These are phyloP conservation scores for Prunus mongolica DNA, from an alignment of 306 rosid genomes.

Conservation along the genomic window DNA sequence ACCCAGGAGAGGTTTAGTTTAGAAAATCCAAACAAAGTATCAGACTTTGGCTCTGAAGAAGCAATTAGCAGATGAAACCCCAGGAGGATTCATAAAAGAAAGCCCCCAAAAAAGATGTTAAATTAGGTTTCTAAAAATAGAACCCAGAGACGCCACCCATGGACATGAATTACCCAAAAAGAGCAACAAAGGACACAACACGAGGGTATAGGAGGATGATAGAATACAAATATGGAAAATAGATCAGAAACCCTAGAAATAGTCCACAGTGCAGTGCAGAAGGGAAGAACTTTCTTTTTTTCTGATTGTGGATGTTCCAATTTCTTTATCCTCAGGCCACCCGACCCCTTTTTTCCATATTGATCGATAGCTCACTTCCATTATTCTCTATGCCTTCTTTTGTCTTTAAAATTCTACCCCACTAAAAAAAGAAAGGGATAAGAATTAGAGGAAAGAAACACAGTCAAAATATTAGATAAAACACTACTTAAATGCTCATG, in stretches of 20 bases:
- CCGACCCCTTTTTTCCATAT: slow-evolving; percentile 20
- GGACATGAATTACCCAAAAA: neutral
- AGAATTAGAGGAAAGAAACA: neutral
- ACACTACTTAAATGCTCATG: neutral
- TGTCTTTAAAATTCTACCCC: slow-evolving; percentile 18
- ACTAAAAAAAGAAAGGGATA: slow-evolving; percentile 4
- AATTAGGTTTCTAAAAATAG: neutral
- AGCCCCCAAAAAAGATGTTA: neutral
- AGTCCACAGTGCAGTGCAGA: neutral
- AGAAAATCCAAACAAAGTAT: neutral
- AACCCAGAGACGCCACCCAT: neutral
- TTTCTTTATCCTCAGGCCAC: slow-evolving; percentile 24
- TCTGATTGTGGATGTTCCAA: neutral
- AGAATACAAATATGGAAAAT: neutral
- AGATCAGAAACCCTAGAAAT: slow-evolving; percentile 40
- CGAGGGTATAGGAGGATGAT: neutral
- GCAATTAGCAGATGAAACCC: neutral
- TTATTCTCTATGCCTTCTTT: slow-evolving; percentile 22
- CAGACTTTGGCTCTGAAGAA: neutral
- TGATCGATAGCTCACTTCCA: slow-evolving; percentile 11
- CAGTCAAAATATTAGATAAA: neutral
- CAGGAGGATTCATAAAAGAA: neutral
- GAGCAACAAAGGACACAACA: neutral
- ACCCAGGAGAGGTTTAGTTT: neutral
- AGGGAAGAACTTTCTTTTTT: neutral